These are phyloP conservation scores for Poronia punctata DNA, from an alignment of 495 filamentous ascomycete species.

Conservation along the genomic window DNA sequence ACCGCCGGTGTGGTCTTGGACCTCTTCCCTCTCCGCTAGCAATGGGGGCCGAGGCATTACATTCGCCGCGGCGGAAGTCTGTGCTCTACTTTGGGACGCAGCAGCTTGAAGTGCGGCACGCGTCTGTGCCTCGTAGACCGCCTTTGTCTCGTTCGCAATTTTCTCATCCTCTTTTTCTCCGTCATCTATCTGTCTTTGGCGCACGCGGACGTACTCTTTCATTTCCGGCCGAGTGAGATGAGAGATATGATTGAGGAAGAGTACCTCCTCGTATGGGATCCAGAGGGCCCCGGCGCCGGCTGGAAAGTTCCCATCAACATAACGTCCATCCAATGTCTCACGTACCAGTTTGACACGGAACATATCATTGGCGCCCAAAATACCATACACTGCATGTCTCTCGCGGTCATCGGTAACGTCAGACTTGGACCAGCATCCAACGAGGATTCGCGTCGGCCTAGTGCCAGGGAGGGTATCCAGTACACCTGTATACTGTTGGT, in stretches of 20 bases:
- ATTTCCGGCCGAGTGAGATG: conserved; percentile 38
- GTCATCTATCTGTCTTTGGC: conserved; percentile 40
- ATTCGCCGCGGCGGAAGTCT: conserved; percentile 7
- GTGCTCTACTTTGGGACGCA: conserved; percentile 4
- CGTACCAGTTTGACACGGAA: conserved; percentile 46
- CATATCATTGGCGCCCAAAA: conserved; percentile 46
- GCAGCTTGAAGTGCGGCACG: conserved; percentile 26
- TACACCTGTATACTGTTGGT: conserved; percentile 13
- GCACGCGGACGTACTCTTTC: conserved; percentile 48
- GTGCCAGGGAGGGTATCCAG: conserved; percentile 23
- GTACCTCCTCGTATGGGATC: conserved; percentile 49
- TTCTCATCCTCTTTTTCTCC: conserved; percentile 38
- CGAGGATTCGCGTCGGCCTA: conserved; percentile 39
- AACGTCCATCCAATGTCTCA: conserved; percentile 43
- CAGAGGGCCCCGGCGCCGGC: conserved; percentile 45
- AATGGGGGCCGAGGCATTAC: neutral
- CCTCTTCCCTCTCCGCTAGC: conserved; percentile 9
- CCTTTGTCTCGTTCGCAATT: conserved; percentile 40
- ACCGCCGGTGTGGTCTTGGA: conserved; percentile 5
- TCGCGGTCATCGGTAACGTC: conserved; percentile 27
- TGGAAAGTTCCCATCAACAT: conserved; percentile 43
- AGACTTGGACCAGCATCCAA: conserved; percentile 46
- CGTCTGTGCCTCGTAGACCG: conserved; percentile 39
- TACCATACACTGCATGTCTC: conserved; percentile 46
- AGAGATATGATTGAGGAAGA: conserved; percentile 40